phyloP scores from a whole-genome alignment of 768 basidiomycete species.

The Russula compacta region DNA sequence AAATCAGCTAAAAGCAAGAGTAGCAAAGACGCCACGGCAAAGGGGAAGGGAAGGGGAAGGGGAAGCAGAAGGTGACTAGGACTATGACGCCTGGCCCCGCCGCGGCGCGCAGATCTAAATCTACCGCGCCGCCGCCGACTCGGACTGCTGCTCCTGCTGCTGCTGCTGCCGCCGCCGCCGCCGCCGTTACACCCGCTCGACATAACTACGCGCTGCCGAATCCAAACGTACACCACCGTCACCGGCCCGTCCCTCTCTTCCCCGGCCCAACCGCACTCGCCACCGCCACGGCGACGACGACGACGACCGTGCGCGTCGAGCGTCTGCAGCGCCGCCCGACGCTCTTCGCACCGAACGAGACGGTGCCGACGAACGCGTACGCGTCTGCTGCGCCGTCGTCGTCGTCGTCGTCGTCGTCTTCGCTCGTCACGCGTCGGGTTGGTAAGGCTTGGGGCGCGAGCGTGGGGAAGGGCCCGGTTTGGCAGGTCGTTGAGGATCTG shows the following conservation, averaged over 20 bases:
- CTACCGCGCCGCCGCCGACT: too few species aligned
- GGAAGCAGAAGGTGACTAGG: not conserved
- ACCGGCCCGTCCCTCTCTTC: constrained; percentile 57
- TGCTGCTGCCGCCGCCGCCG: not conserved
- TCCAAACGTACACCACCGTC: constrained; percentile 64
- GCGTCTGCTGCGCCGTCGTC: constrained; percentile 33
- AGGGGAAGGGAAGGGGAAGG: not conserved
- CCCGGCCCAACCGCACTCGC: constrained; percentile 23
- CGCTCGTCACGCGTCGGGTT: constrained; percentile 40
- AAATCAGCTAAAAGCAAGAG: not conserved
- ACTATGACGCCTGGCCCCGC: not conserved
- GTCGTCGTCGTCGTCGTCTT: too few species aligned
- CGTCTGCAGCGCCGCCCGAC: constrained; percentile 43
- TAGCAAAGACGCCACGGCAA: not conserved
- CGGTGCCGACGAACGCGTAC: constrained; percentile 47
- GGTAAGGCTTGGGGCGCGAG: constrained; percentile 68
- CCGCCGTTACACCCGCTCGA: constrained; percentile 24
- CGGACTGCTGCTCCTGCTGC: not conserved
- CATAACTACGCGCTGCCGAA: constrained; percentile 53
- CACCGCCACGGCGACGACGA: constrained; percentile 21
- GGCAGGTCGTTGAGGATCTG: constrained; percentile 72
- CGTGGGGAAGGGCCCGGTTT: constrained; percentile 65
- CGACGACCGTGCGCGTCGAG: constrained; percentile 34
- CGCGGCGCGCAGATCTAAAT: not conserved
- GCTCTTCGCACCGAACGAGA: constrained; percentile 38